Evolutionary conservation across 2,329 filamentous ascomycete genomes (phyloP).

Genomic region (Metarhizium rileyi): DNA sequence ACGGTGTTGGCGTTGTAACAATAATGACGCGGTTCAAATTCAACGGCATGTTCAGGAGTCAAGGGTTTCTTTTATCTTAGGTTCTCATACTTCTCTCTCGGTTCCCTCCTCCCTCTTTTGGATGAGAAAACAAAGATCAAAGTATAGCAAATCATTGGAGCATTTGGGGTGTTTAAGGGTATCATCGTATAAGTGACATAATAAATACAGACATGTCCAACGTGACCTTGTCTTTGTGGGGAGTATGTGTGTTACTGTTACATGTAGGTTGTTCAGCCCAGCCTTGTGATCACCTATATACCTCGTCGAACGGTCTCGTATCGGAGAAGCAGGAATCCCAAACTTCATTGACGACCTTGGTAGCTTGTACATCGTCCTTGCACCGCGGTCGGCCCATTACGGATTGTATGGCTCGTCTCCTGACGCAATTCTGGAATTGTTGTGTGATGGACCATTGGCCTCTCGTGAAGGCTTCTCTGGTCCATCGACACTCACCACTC

Average conservation of each 20-base stretch:
- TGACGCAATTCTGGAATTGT: slow-evolving; percentile 89
- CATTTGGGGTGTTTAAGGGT: not conserved
- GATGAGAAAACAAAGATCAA: not conserved
- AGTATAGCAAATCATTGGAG: not conserved
- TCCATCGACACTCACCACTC: slow-evolving; percentile 88
- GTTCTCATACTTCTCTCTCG: not conserved
- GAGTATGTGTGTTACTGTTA: slow-evolving; percentile 6
- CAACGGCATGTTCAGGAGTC: slow-evolving; percentile 23
- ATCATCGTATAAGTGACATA: slow-evolving; percentile 1
- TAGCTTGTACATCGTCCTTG: slow-evolving; percentile 77
- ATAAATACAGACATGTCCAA: not conserved
- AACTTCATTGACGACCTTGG: slow-evolving; percentile 88
- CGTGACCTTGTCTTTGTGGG: not conserved
- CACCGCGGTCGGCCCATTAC: slow-evolving; percentile 70
- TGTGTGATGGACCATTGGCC: slow-evolving; percentile 83
- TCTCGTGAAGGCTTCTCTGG: slow-evolving; percentile 72
- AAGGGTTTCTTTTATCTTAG: not conserved
- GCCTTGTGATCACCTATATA: slow-evolving; percentile 57
- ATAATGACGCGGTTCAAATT: slow-evolving; percentile 10
- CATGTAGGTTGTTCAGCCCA: not conserved
- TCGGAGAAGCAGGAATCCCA: slow-evolving; percentile 96
- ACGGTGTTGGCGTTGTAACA: slow-evolving; percentile 8
- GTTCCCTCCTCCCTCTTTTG: not conserved
- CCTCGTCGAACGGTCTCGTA: slow-evolving; percentile 92
- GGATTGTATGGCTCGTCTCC: slow-evolving; percentile 68